These are phyloP conservation scores for Oryza coarctata DNA, from an alignment of 176 grass and related monocot species.

Conservation along the genomic window DNA sequence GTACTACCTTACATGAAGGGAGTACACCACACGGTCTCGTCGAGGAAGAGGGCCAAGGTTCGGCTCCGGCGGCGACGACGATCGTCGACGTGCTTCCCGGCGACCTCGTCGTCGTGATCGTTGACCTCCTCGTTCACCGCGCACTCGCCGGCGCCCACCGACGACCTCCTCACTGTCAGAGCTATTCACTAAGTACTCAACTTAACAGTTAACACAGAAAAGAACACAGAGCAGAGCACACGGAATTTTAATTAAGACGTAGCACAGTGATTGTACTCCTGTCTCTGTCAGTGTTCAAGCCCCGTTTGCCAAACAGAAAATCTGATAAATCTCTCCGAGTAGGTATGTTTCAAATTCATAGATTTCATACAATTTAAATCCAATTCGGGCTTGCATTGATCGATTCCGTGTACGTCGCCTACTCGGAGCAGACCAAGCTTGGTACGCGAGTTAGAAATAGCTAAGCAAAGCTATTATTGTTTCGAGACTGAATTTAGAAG, in stretches of 20 bases:
- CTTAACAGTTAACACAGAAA: no score
- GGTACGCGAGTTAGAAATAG: neutral
- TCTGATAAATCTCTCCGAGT: no score
- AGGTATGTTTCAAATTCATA: no score
- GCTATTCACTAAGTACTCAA: no score
- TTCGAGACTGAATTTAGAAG: neutral
- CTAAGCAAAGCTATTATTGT: neutral
- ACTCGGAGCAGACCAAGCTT: no score
- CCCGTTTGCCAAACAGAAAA: no score
- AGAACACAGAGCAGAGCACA: no score
- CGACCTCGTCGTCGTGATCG: neutral
- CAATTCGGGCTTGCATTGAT: neutral
- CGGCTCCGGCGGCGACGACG: neutral
- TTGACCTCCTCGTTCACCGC: neutral
- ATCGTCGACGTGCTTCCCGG: neutral
- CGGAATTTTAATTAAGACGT: no score
- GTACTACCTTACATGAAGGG: neutral
- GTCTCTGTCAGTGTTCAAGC: no score
- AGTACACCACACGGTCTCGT: no score
- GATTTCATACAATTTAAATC: neutral
- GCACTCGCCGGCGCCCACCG: neutral
- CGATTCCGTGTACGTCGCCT: neutral
- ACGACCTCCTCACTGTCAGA: neutral
- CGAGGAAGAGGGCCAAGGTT: neutral
- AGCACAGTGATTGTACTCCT: no score